Conservation (phyloP, 2,329 filamentous ascomycete genomes). For the Apiospora saccharicola region DNA sequence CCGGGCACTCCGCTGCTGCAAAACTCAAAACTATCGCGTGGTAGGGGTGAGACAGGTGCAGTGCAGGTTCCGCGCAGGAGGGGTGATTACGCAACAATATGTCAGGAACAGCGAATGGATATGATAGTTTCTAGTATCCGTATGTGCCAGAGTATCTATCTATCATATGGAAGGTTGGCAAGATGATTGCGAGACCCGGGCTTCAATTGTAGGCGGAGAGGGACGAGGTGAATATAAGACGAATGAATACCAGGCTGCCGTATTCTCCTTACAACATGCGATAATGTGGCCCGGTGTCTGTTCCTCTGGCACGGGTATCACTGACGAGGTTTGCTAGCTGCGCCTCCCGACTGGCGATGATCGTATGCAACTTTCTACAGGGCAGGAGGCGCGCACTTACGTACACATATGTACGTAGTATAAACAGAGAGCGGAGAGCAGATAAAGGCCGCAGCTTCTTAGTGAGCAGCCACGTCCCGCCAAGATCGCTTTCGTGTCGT, state of each 20-base stretch:
- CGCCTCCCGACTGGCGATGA: background rate
- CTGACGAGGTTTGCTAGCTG: constrained; percentile 1
- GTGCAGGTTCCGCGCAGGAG: background rate
- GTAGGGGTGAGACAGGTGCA: background rate
- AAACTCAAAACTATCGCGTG: background rate
- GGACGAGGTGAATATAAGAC: background rate
- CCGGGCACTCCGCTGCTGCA: background rate
- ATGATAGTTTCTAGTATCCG: background rate
- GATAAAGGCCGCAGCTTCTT: background rate
- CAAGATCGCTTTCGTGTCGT: background rate
- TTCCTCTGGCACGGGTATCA: background rate
- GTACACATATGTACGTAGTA: constrained; percentile 1
- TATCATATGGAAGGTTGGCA: background rate
- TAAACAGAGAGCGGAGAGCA: background rate
- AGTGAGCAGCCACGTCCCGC: background rate
- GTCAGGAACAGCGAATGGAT: background rate
- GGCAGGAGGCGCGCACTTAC: constrained; percentile 11
- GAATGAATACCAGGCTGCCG: constrained; percentile 1
- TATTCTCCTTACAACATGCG: constrained; percentile 7
- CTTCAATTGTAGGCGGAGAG: no score
- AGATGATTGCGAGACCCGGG: background rate
- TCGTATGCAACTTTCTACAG: background rate
- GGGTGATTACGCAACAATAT: constrained; percentile 16
- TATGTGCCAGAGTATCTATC: background rate
- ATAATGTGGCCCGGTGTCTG: background rate